phyloP scores from a whole-genome alignment of 805 yeast species.

The Barnettozyma salicaria region DNA sequence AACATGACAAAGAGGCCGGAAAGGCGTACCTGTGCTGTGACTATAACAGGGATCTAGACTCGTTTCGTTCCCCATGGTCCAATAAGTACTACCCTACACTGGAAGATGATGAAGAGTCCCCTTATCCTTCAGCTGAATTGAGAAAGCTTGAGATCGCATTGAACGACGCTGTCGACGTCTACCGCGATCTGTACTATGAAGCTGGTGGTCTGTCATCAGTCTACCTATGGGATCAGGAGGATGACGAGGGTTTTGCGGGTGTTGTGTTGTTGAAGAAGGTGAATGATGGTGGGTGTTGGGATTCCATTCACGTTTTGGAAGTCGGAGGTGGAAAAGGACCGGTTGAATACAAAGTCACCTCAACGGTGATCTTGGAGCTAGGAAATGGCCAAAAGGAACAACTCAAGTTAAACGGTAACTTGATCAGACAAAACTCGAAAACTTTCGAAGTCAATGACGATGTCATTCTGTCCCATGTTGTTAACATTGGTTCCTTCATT shows the following conservation, averaged over 20 bases:
- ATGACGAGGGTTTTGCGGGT: conserved; percentile 80
- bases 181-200: conserved; percentile 90
- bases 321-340: conserved; percentile 39
- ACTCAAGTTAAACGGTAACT: conserved; percentile 65
- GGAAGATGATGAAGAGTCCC: conserved; percentile 60
- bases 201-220: conserved; percentile 81
- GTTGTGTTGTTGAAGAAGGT: conserved; percentile 79
- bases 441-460: conserved; percentile 39
- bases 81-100: conserved; percentile 58
- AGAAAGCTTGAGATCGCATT: conserved; percentile 74
- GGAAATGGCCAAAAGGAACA: conserved; percentile 27
- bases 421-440: conserved; percentile 77
- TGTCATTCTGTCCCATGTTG: conserved; percentile 52
- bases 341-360: conserved; percentile 61
- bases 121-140: conserved; percentile 61
- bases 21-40: conserved; percentile 82
- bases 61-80: conserved; percentile 87
- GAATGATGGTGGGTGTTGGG: conserved; percentile 58
- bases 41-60: conserved; percentile 92
- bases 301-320: conserved; percentile 89
- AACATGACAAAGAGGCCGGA: conserved; percentile 32
- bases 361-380: conserved; percentile 80
- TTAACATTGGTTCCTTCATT: conserved; percentile 76
- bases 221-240: conserved; percentile 79
- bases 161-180: conserved; percentile 86